phyloP scores from a whole-genome alignment of 179 eudicot genomes.

The Beta macrorhiza region DNA sequence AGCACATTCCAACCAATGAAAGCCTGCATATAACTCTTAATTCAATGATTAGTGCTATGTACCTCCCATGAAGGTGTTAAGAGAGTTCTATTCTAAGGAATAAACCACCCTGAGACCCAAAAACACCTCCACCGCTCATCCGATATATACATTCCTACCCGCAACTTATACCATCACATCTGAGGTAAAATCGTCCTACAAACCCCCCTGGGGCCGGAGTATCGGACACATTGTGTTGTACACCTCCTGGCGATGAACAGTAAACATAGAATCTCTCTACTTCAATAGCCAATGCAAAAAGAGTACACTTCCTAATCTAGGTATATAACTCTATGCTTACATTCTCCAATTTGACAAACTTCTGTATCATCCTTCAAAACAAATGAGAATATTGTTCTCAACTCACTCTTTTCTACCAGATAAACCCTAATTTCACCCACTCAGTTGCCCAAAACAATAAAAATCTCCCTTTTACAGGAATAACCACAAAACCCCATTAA shows the following conservation, averaged over 20 bases:
- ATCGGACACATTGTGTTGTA: neutral
- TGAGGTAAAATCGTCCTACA: neutral
- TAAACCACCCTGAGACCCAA: neutral
- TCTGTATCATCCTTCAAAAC: neutral
- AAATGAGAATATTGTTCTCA: no score
- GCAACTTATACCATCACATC: neutral
- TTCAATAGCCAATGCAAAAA: neutral
- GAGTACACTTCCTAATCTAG: neutral
- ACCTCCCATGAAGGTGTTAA: neutral
- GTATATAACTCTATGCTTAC: neutral
- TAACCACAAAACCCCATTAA: constrained; percentile 4
- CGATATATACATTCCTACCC: neutral
- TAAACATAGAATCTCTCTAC: neutral
- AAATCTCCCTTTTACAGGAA: neutral
- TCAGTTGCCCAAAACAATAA: neutral
- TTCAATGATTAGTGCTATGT: neutral
- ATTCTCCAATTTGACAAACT: neutral
- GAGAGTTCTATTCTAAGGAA: neutral
- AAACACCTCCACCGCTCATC: neutral
- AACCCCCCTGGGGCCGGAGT: neutral
- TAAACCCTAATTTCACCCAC: constrained; percentile 14
- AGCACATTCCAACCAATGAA: neutral
- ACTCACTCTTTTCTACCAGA: neutral
- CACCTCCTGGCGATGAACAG: neutral
- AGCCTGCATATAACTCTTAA: neutral